phyloP scores from a whole-genome alignment of 2,329 filamentous ascomycete genomes.

The Aspergillus sp. region DNA sequence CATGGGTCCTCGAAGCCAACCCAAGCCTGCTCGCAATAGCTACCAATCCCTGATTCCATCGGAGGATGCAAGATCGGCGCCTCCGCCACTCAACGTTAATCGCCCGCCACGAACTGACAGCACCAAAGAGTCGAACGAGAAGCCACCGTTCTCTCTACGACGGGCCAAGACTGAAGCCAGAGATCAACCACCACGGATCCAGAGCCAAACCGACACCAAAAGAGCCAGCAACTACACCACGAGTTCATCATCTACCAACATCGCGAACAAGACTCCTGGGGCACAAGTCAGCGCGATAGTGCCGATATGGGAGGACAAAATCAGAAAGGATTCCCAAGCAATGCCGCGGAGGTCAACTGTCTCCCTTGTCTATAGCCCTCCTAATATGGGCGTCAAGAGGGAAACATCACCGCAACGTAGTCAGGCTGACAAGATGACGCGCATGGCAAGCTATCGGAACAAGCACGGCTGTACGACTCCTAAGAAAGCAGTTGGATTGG shows the following conservation, averaged over 20 bases:
- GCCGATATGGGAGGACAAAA: conserved; percentile 43
- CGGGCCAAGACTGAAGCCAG: conserved; percentile 9
- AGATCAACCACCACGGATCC: not conserved
- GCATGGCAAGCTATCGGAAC: conserved; percentile 13
- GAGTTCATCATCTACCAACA: conserved; percentile 1
- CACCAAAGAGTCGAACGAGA: conserved; percentile 24
- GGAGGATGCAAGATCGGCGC: conserved; percentile 13
- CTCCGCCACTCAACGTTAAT: not conserved
- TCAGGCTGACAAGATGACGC: conserved; percentile 16
- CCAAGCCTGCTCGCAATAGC: conserved; percentile 24
- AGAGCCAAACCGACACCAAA: not conserved
- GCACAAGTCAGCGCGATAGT: conserved; percentile 27
- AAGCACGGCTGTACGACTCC: conserved; percentile 28
- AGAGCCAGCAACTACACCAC: not conserved
- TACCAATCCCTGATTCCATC: conserved; percentile 17
- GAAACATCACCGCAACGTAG: conserved; percentile 5
- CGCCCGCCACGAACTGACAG: not conserved
- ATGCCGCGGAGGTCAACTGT: conserved; percentile 17
- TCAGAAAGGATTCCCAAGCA: conserved; percentile 12
- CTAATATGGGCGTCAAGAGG: conserved; percentile 9
- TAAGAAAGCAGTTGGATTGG: conserved; percentile 28
- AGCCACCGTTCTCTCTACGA: conserved; percentile 16
- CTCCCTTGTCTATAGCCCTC: conserved; percentile 14
- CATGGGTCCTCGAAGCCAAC: conserved; percentile 36
- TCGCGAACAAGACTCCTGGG: conserved; percentile 13